Base-by-base conservation (phyloP, 306 rosid genomes). In the Ochetophila trinervis region DNA sequence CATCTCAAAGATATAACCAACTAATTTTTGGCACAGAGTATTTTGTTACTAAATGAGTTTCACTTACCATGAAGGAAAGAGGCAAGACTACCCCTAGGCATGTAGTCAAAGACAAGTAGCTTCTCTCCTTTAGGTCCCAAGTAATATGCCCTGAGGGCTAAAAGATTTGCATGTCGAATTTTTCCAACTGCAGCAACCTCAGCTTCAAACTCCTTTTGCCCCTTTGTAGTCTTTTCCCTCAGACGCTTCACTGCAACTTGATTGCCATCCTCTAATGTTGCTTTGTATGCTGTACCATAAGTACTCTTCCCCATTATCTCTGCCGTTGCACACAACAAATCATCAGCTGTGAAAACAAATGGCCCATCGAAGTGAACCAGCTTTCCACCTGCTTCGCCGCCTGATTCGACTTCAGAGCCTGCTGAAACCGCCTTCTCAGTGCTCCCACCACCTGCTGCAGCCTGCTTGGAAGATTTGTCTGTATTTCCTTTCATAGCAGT, bases 261-360 rank as follows among this genome's bases (percentile, higher is more conserved):
- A 78, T 86, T 74, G 3, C 89, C 93, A 83, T 91, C 95, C 64
- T 91, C 97, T 55, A 91, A 56, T 55, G 93, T 86, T 37, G 97
- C 95, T 74, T 91, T 91, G 57, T 91, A 91, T 12, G 95, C 95
- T 34, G 97, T 91, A 51, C 97, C 97, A 79, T 79, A 90, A 10
- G 96, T 82, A 67, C 89, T 90, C 71, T 87, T 91, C 0, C 97
- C 97, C 91, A 91, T 88, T 54, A 91, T 91, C 84, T 91, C 97
- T 6, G 97, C 97, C 42, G 95, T 88, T 13, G 97, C 95, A 65
- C 97, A 91, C 66, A 91, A 45, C 6, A 91, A 87, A 72, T 91
- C 95, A 77, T 91, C 97, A 54, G 95, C 95, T 27, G 97, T 84
- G 63, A 91, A 91, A 36, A 86, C 88, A 67, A 91, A 91, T 4